These are phyloP conservation scores for Calocybe cyanea DNA, from an alignment of 768 basidiomycete genomes.

Conservation along the genomic window DNA sequence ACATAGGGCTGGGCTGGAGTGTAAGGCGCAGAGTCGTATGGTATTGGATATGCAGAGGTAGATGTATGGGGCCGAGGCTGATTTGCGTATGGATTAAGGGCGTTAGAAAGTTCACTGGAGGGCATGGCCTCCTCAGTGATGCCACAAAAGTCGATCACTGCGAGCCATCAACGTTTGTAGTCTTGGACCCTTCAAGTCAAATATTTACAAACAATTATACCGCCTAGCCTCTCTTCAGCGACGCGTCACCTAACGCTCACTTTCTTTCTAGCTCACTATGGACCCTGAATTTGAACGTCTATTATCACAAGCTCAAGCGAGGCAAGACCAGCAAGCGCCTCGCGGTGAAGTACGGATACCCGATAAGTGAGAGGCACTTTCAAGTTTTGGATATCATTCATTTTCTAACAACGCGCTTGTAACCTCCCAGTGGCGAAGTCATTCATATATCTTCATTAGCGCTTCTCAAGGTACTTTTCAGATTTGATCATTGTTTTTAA, in stretches of 20 bases:
- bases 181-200: constrained; percentile 9
- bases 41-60: constrained; percentile 16
- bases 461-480: constrained; percentile 91
- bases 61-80: constrained; percentile 34
- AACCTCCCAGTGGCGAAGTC: constrained; percentile 76
- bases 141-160: not conserved
- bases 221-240: constrained; percentile 17
- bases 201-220: constrained; percentile 27
- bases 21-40: constrained; percentile 18
- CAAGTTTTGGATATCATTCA: not conserved
- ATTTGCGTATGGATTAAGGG: constrained; percentile 66
- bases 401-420: constrained; percentile 8
- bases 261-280: constrained; percentile 28
- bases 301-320: constrained; percentile 43
- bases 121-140: constrained; percentile 37
- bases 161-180: constrained; percentile 13
- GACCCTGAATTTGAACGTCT: constrained; percentile 49
- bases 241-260: constrained; percentile 41
- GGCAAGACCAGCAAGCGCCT: constrained; percentile 36
- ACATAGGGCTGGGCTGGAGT: constrained; percentile 34
- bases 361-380: constrained; percentile 58
- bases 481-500: constrained; percentile 9
- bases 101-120: constrained; percentile 74
- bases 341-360: constrained; percentile 55
- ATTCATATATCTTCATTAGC: constrained; percentile 97